Evolutionary conservation across 768 basidiomycete species (phyloP), one percentile per base, ranked within the genome.

Genomic region (Phylloporus arenicola): DNA sequence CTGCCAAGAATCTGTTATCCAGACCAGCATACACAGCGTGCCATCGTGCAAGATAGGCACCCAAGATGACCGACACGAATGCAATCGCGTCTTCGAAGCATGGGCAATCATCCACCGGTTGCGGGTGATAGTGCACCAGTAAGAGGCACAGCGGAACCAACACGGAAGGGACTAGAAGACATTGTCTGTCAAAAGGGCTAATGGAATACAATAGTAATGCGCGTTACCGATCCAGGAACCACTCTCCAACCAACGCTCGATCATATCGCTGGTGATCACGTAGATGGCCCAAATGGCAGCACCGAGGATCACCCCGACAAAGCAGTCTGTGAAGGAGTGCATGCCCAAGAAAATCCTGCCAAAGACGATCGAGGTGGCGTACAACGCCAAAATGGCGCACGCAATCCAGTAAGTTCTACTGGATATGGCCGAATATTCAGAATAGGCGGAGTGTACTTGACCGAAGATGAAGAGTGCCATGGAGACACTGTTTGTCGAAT

Each of bases 21-120:
- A 74, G 62, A n/a, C 73, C 76, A 37, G 68, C 65, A 34, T 73
- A 75, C 11, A 64, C 58, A 4, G 67, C 73, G 43, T 71, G 69
- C 92, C 93, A 96, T 39, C 79, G 74, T 0, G 81, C 82, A 0
- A 92, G 63, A 20, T 80, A 70, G 17, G 75, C 72, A n/a, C 95
- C 95, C 31, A 87, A 72, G 16, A 89, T 75, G 37, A 92, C 92
- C 22, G 88, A 84, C n/a, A 88, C 70, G 56, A 93, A 86, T 0
- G 95, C 92, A 45, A 97, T 94, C 3, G 94, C 91, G 61, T 98
- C 95, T 63, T 96, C 95, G 68, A 96, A 99, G 68, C 95, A 97
- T 2, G 95, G 95, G 57, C 95, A 97, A 60, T 95, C 92, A 50
- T 98, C 94, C 9, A 95, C 88, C 0, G 95, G 95, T 57, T 94